phyloP scores from a whole-genome alignment of 2,329 filamentous ascomycete genomes.

The Nothophaeocryptopus gaeumannii region DNA sequence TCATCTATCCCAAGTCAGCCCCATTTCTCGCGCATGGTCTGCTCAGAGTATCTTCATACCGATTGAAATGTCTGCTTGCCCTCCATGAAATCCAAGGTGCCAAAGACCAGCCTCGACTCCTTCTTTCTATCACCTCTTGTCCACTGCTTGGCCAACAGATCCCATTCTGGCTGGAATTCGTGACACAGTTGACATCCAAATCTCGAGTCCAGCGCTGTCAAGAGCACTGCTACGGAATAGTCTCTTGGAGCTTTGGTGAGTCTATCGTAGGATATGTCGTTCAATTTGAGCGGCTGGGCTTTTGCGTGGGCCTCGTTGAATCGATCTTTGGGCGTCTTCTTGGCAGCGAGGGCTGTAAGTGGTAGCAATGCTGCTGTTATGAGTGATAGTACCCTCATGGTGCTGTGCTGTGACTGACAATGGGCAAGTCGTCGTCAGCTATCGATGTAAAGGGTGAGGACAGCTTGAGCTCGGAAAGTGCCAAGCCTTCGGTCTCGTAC shows the following conservation, averaged over 20 bases:
- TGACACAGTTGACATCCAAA: slow-evolving; percentile 84
- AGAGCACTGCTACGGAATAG: slow-evolving; percentile 75
- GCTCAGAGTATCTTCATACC: slow-evolving; percentile 51
- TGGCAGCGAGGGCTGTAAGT: slow-evolving; percentile 58
- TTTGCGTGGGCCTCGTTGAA: slow-evolving; percentile 71
- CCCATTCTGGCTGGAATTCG: slow-evolving; percentile 94
- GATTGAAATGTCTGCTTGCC: slow-evolving; percentile 83
- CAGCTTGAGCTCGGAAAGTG: slow-evolving; percentile 3
- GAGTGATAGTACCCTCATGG: slow-evolving; percentile 67
- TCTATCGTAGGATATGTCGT: slow-evolving; percentile 70
- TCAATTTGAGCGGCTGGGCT: slow-evolving; percentile 72
- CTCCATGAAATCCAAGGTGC: slow-evolving; percentile 81
- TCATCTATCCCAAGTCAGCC: slow-evolving; percentile 60
- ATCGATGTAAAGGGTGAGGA: slow-evolving; percentile 1
- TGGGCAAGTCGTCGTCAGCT: background rate
- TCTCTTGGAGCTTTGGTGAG: slow-evolving; percentile 76
- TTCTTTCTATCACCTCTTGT: slow-evolving; percentile 74
- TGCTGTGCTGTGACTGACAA: slow-evolving; percentile 28
- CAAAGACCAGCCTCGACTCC: slow-evolving; percentile 72
- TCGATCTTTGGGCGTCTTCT: slow-evolving; percentile 55
- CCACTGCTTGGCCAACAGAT: slow-evolving; percentile 83
- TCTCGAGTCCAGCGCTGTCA: slow-evolving; percentile 80
- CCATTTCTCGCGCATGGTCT: background rate
- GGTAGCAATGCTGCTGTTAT: slow-evolving; percentile 60
- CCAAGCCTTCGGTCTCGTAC: too few species aligned